phyloP scores from a whole-genome alignment of 257 asterid genomes.

The Solanum lycopersicoides region DNA sequence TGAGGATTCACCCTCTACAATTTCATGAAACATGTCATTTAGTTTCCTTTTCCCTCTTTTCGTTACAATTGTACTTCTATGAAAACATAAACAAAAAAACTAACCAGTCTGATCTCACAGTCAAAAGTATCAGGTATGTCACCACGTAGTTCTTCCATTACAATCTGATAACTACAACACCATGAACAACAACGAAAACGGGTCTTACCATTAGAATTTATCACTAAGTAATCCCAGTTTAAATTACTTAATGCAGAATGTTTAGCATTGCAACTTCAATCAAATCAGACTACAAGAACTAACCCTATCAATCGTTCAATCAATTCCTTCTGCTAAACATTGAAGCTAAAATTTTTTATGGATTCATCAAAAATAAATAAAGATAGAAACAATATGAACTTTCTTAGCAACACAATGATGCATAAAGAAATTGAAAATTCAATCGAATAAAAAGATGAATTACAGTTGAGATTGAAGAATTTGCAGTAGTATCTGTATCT shows the following conservation, averaged over 20 bases:
- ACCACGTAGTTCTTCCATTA: constrained; percentile 18
- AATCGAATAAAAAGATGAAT: not conserved
- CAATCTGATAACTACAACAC: constrained; percentile 11
- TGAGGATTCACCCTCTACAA: constrained; percentile 58
- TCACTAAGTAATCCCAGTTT: not conserved
- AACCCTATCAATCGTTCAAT: not conserved
- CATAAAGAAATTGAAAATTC: not conserved
- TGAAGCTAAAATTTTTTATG: not conserved
- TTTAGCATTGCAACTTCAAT: not conserved
- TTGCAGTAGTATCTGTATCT: not conserved
- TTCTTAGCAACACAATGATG: not conserved
- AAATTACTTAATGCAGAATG: not conserved
- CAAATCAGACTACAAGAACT: not conserved
- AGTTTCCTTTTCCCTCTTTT: not conserved
- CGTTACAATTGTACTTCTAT: not conserved
- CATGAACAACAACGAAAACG: not conserved
- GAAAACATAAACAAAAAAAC: not conserved
- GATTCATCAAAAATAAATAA: not conserved
- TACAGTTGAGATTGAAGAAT: not conserved
- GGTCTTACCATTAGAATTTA: not conserved
- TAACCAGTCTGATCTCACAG: constrained; percentile 61
- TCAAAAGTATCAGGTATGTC: constrained; percentile 30
- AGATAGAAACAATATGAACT: not conserved
- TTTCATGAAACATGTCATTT: not conserved
- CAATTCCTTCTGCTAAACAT: not conserved